Conservation (phyloP, 768 basidiomycete genomes). For the Serendipita vermifera region DNA sequence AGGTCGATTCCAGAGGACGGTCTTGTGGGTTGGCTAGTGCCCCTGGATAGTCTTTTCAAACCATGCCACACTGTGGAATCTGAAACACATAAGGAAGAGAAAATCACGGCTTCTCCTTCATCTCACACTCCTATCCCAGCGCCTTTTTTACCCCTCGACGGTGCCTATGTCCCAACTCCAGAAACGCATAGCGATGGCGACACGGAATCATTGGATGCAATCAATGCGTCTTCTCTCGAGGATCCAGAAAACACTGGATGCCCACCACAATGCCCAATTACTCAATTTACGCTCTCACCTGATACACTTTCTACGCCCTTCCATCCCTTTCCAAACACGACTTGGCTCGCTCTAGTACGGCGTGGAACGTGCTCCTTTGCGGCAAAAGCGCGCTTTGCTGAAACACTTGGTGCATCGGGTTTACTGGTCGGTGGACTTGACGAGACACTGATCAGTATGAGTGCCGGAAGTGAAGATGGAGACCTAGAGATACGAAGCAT, state of each 20-base stretch:
- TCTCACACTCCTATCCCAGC: neutral
- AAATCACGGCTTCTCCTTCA: too few relatives aligned
- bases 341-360: conserved; percentile 86
- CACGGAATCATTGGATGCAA: too few relatives aligned
- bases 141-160: neutral
- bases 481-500: neutral
- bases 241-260: neutral
- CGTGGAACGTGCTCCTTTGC: conserved; percentile 85
- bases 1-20: neutral
- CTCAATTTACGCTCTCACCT: neutral
- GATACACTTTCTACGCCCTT: neutral
- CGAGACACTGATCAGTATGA: conserved; percentile 2
- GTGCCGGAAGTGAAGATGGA: neutral
- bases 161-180: neutral
- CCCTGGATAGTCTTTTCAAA: neutral
- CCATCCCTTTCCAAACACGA: conserved; percentile 15
- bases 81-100: neutral
- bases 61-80: neutral
- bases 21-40: neutral
- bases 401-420: conserved; percentile 62
- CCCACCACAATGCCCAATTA: neutral
- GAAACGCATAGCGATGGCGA: too few relatives aligned
- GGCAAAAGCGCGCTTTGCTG: conserved; percentile 62
- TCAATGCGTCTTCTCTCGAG: too few relatives aligned
- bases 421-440: conserved; percentile 74